Conservation (phyloP, 2,329 filamentous ascomycete genomes). For the Pseudocercospora pini-densiflorae region DNA sequence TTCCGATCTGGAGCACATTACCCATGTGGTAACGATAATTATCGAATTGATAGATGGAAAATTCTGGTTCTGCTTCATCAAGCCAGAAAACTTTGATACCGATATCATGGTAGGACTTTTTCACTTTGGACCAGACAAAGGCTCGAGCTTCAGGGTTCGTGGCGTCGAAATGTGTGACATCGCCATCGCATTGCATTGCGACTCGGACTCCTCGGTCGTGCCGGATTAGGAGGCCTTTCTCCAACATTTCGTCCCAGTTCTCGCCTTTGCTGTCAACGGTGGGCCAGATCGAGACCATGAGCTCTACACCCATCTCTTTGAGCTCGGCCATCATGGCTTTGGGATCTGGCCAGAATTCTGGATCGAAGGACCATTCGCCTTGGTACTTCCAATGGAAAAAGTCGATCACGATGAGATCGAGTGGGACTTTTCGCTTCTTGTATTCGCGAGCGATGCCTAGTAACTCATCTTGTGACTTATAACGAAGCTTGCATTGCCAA, state of each 20-base stretch:
- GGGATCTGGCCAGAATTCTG: constrained; percentile 63
- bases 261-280: constrained; percentile 64
- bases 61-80: constrained; percentile 72
- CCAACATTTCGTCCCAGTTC: constrained; percentile 66
- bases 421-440: constrained; percentile 57
- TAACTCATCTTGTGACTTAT: constrained; percentile 68
- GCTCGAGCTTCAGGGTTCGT: constrained; percentile 64
- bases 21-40: constrained; percentile 66
- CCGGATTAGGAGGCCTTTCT: constrained; percentile 64
- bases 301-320: constrained; percentile 61
- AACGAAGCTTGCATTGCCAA: constrained; percentile 71
- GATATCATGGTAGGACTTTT: constrained; percentile 64
- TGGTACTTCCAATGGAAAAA: constrained; percentile 71
- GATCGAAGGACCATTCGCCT: constrained; percentile 71
- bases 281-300: constrained; percentile 74
- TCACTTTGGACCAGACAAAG: constrained; percentile 64
- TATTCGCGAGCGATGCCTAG: constrained; percentile 65
- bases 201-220: constrained; percentile 63
- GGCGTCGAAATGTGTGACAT: constrained; percentile 65
- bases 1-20: constrained; percentile 60
- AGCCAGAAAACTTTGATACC: constrained; percentile 71
- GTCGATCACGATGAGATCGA: constrained; percentile 70
- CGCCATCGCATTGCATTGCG: constrained; percentile 58
- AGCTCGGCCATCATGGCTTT: constrained; percentile 68
- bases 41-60: constrained; percentile 68